Conservation (phyloP, 495 filamentous ascomycete genomes). For the Astrocystis sublimbata region DNA sequence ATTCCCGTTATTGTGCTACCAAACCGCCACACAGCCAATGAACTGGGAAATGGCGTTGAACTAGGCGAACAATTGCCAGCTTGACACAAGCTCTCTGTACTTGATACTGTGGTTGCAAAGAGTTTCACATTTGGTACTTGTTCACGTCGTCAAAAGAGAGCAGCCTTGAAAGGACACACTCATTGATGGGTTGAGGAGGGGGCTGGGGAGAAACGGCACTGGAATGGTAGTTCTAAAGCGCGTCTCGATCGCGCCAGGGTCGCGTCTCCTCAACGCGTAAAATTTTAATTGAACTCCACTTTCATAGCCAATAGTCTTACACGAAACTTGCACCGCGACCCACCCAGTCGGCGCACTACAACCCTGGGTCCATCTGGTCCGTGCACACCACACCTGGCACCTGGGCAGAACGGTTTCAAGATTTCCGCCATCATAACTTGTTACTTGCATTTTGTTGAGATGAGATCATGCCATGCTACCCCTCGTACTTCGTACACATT, state of each 20-base stretch:
- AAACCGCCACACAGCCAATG: neutral
- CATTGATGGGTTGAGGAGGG: slow-evolving; percentile 1
- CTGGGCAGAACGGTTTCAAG: neutral
- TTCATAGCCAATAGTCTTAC: slow-evolving; percentile 8
- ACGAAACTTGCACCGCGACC: neutral
- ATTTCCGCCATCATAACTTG: neutral
- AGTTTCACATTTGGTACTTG: neutral
- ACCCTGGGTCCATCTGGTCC: neutral
- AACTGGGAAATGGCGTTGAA: neutral
- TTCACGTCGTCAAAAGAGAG: neutral
- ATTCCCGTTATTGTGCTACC: neutral
- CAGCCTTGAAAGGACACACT: neutral
- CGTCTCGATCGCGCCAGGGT: slow-evolving; percentile 12
- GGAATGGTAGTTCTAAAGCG: neutral
- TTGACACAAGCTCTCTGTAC: neutral
- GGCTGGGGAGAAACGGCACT: neutral
- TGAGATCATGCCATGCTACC: neutral
- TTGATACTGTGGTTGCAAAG: neutral
- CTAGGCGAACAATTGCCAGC: neutral
- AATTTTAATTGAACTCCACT: slow-evolving; percentile 10
- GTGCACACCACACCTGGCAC: neutral
- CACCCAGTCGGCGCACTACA: neutral
- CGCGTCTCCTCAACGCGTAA: slow-evolving; percentile 17
- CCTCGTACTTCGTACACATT: too few species aligned
- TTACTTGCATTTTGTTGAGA: neutral